Base-by-base conservation (phyloP, 345 rosid species). In the Dipteronia dyeriana region DNA sequence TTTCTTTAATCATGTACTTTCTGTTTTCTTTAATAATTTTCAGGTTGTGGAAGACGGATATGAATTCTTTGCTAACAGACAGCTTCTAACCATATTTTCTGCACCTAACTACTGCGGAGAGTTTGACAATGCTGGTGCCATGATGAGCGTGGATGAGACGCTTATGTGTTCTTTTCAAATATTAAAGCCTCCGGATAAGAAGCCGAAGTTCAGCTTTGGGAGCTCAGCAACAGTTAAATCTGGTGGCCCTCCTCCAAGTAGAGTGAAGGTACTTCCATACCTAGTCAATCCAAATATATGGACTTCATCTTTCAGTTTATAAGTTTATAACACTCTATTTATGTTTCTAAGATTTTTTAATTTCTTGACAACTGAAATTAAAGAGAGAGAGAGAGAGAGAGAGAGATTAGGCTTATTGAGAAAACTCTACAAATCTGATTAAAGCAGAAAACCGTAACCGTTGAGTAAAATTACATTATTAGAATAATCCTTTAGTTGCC, bases 1-100 rank as follows among this genome's bases (percentile, higher is more conserved):
- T 29, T 61, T 75, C 22, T 56, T 67, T 82, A 47, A 79, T 43
- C 26, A 20, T 34, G 20, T 61, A 3, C 5, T 26, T 25, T 53
- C 22, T 77, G 13, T 16, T 64, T 71, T n/a, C 23, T 6, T 56
- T 20, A 5, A 6, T 12, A 19, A n/a, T 57, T 78, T 76, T 76
- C 89, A 92, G 97, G 98, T 94, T 57, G 95, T 92, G 78, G 92
- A 94, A 87, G 97, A 94, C 64, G 98, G 98, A 73, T 94, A 83
- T 31, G 95, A 94, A 85, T 91, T 94, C 82, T 94, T 92, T 41
- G 97, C 92, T 26, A 80, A 86, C 70, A 85, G 88, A 78, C 83
- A 88, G 80, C 95, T 94, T 0, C 89, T 94, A 66, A 94, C 97
- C 69, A 86, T 94, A 85, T 92, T 94, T 76, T 92, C 98, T 1